phyloP scores from a whole-genome alignment of 805 yeast species.

The Saccharomycopsis malanga region DNA sequence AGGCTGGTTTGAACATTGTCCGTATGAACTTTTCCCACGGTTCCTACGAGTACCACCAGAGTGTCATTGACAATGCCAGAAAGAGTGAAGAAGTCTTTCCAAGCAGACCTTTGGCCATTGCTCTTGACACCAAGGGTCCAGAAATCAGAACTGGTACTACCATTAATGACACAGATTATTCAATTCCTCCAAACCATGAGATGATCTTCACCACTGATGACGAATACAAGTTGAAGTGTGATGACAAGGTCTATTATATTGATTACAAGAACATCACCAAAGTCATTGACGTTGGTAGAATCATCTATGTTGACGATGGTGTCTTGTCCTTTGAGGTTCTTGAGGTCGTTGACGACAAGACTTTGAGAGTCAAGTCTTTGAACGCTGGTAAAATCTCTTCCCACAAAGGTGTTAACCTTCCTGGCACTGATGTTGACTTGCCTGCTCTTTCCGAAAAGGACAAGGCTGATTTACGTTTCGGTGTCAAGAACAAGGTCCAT shows the following conservation, averaged over 20 bases:
- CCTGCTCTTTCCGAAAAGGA: slow-evolving; percentile 98
- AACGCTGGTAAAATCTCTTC: slow-evolving; percentile 95
- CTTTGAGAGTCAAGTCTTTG: slow-evolving; percentile 80
- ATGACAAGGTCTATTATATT: slow-evolving; percentile 76
- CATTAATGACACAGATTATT: slow-evolving; percentile 66
- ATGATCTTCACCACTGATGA: slow-evolving; percentile 93
- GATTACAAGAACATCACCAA: slow-evolving; percentile 96
- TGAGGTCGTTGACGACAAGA: slow-evolving; percentile 71
- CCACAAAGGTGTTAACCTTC: slow-evolving; percentile 98
- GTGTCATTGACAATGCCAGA: slow-evolving; percentile 93
- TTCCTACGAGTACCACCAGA: slow-evolving; percentile 94
- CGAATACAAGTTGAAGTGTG: slow-evolving; percentile 59
- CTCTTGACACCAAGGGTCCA: slow-evolving; percentile 98
- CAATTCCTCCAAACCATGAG: slow-evolving; percentile 79
- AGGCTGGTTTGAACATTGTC: slow-evolving; percentile 95
- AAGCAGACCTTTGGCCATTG: slow-evolving; percentile 97
- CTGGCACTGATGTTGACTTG: slow-evolving; percentile 97
- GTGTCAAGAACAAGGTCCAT: slow-evolving; percentile 96
- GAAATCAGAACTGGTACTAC: slow-evolving; percentile 99
- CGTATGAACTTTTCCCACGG: slow-evolving; percentile 99
- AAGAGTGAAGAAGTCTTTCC: slow-evolving; percentile 83
- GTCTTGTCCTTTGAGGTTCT: slow-evolving; percentile 90
- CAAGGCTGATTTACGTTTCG: slow-evolving; percentile 83
- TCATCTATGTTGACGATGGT: slow-evolving; percentile 96
- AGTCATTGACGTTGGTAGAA: slow-evolving; percentile 81